phyloP scores from a whole-genome alignment of 129 eudicot species.

The Escallonia herrerae region DNA sequence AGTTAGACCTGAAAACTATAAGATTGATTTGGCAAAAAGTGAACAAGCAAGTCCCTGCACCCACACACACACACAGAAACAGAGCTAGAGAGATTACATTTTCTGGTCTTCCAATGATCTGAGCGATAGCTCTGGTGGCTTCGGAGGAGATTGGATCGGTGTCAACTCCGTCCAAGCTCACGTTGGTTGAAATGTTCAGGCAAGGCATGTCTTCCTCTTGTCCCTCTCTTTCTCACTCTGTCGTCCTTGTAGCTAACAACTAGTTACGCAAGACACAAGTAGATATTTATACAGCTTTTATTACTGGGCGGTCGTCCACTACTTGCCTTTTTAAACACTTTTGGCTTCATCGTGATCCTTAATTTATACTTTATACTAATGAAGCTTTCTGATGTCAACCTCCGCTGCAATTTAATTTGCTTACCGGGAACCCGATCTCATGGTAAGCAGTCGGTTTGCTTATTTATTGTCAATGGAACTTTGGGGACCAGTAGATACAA shows the following conservation, averaged over 20 bases:
- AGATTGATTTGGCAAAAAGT: no score
- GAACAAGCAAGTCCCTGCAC: no score
- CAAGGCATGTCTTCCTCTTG: conserved; percentile 57
- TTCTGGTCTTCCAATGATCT: conserved; percentile 59
- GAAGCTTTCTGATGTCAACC: neutral
- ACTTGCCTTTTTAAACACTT: neutral
- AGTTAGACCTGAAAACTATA: no score
- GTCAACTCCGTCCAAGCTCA: conserved; percentile 62
- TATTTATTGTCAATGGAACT: no score
- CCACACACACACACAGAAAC: neutral
- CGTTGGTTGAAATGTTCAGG: conserved; percentile 68
- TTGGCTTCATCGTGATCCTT: neutral
- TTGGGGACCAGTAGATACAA: no score
- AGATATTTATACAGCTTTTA: neutral
- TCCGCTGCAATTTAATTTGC: no score
- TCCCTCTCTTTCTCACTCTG: neutral
- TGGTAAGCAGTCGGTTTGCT: no score
- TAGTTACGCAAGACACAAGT: neutral
- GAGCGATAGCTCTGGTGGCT: conserved; percentile 50
- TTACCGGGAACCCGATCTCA: no score
- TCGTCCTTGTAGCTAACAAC: neutral
- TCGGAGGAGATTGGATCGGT: conserved; percentile 57
- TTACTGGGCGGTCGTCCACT: neutral
- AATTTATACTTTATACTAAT: neutral
- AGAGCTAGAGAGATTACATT: conserved; percentile 26